phyloP scores from a whole-genome alignment of 441 rosid genomes.

The Jatropha podagrica region DNA sequence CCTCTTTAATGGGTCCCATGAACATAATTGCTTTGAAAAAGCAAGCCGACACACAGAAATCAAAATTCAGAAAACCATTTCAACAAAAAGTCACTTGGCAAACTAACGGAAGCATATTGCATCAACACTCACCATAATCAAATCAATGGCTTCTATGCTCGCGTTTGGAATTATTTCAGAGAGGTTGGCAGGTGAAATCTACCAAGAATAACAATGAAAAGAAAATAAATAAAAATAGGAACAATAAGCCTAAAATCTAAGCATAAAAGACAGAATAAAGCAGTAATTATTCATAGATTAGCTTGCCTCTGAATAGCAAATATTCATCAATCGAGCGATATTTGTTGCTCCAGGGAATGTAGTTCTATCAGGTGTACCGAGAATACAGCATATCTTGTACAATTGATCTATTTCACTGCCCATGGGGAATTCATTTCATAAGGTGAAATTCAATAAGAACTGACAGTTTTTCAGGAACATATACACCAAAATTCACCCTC shows the following conservation, averaged over 20 bases:
- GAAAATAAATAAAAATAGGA: conserved; percentile 13
- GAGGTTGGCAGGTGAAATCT: conserved; percentile 59
- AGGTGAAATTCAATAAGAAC: conserved; percentile 8
- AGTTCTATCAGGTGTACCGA: conserved; percentile 78
- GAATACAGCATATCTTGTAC: conserved; percentile 85
- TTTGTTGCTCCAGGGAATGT: conserved; percentile 72
- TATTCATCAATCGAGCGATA: conserved; percentile 59
- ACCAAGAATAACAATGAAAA: conserved; percentile 27
- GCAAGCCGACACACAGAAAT: conserved; percentile 22
- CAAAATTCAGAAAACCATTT: conserved; percentile 15
- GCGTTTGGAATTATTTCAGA: conserved; percentile 76
- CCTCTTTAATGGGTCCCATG: conserved; percentile 89
- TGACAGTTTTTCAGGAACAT: background rate
- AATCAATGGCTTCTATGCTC: conserved; percentile 79
- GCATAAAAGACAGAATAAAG: conserved; percentile 1
- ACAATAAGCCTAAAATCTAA: conserved; percentile 11
- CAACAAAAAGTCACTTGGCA: background rate
- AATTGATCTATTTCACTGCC: conserved; percentile 94
- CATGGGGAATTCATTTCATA: conserved; percentile 18
- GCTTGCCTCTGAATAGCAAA: conserved; percentile 64
- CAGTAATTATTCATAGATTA: conserved; percentile 3
- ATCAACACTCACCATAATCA: conserved; percentile 58
- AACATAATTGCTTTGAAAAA: conserved; percentile 62
- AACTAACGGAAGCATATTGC: background rate
- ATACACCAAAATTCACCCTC: background rate